Percentiles rank a stretch among this genome's conserved stretches.
Conservation (phyloP, 177 flowering plant genomes). For the Vitis hybrid region DNA sequence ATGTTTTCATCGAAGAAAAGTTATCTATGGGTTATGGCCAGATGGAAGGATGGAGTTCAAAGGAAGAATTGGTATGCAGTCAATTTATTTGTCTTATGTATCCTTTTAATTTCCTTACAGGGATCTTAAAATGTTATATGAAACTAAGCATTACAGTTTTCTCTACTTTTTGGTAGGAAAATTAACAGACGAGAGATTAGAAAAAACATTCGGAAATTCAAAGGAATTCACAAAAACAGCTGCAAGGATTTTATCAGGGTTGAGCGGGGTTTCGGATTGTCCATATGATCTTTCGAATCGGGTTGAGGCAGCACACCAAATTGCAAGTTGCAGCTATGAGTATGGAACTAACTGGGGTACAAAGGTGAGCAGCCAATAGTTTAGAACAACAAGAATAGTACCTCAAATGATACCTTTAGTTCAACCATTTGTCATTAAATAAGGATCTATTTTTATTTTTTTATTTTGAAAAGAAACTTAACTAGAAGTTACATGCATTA, state of each 20-base stretch:
- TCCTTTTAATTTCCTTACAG: background rate
- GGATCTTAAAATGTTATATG: too few species aligned
- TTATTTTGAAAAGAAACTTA: too few species aligned
- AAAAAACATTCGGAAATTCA: constrained; percentile 33
- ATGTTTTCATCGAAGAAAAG: constrained; percentile 57
- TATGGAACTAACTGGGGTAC: constrained; percentile 48
- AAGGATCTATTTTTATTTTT: background rate
- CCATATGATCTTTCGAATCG: constrained; percentile 12
- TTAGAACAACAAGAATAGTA: background rate
- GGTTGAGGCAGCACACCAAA: constrained; percentile 36
- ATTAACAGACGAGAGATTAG: constrained; percentile 5
- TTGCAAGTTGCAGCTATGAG: constrained; percentile 46
- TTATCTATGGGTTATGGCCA: constrained; percentile 50
- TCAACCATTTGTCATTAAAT: too few species aligned
- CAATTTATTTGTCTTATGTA: background rate
- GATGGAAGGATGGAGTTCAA: constrained; percentile 6
- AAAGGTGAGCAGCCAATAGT: constrained; percentile 20
- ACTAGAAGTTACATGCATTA: too few species aligned
- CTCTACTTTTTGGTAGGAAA: constrained; percentile 14
- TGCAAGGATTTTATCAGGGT: constrained; percentile 8
- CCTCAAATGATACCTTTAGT: too few species aligned
- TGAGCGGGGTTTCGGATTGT: background rate
- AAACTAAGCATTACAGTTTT: too few species aligned
- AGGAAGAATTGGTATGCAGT: constrained; percentile 11
- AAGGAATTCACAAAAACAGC: constrained; percentile 29